Evolutionary conservation across 1,284 basidiomycete species (phyloP).

Genomic region (Ganoderma lucidum): DNA sequence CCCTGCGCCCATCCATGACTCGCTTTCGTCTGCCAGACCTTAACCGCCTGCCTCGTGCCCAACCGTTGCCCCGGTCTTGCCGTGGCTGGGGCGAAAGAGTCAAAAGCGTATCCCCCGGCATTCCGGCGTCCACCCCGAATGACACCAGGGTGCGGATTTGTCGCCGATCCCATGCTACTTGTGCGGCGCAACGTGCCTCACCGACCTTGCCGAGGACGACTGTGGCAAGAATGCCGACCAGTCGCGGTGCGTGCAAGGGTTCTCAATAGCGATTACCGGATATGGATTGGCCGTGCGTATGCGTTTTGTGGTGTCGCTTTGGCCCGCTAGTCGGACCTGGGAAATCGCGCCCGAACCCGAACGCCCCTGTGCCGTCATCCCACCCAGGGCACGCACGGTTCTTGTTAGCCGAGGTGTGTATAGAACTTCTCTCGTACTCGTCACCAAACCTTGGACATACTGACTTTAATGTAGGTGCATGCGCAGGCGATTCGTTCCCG

Average conservation of each 20-base stretch:
- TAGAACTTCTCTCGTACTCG: background rate
- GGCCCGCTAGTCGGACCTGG: conserved; percentile 7
- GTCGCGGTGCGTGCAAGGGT: background rate
- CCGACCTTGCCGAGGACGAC: conserved; percentile 4
- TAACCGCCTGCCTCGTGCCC: background rate
- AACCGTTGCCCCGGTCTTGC: background rate
- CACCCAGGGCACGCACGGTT: background rate
- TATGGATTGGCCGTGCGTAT: background rate
- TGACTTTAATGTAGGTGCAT: background rate
- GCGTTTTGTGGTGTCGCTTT: conserved; percentile 1
- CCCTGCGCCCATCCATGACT: background rate
- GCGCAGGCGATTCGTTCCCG: background rate
- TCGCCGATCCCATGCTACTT: background rate
- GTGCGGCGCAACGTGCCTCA: background rate
- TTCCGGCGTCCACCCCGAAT: conserved; percentile 16
- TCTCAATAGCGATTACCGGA: background rate
- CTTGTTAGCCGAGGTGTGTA: conserved; percentile 1
- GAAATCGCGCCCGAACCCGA: background rate
- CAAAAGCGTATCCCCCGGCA: background rate
- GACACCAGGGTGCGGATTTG: conserved; percentile 7
- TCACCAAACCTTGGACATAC: background rate
- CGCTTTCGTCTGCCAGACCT: background rate
- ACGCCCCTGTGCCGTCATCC: conserved; percentile 4
- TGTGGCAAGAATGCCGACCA: background rate
- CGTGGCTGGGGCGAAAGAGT: background rate